A percentile compares a stretch with the other conserved stretches of the same genome.
Conservation (phyloP, 2,329 filamentous ascomycete genomes). For the Pseudocercospora pini-densiflorae region DNA sequence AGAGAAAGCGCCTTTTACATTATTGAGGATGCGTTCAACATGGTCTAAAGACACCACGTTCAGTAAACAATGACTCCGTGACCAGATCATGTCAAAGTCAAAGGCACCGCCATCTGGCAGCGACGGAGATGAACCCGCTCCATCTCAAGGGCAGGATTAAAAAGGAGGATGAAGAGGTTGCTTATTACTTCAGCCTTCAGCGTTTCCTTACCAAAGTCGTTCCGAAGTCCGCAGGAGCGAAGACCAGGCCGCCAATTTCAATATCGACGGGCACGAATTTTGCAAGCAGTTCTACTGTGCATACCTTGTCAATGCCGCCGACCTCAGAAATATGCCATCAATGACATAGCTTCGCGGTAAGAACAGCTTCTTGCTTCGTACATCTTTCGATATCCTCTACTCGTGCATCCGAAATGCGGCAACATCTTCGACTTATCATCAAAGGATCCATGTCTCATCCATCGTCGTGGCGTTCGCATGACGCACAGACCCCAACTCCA, state of each 20-base stretch:
- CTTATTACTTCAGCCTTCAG: background rate
- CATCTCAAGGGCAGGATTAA: background rate
- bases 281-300: background rate
- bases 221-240: background rate
- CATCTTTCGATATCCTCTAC: background rate
- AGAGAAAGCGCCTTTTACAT: too few species aligned
- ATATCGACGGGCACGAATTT: background rate
- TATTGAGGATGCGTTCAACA: too few species aligned
- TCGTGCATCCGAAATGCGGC: background rate
- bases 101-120: background rate
- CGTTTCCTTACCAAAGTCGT: background rate
- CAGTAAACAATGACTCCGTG: background rate
- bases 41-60: background rate
- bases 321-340: background rate
- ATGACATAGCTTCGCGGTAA: background rate
- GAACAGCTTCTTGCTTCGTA: too few species aligned
- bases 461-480: background rate
- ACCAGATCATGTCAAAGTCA: too few species aligned
- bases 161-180: background rate
- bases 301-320: background rate
- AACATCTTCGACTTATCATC: background rate
- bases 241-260: background rate
- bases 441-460: background rate
- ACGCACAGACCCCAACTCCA: background rate
- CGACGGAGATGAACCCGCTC: background rate